These are phyloP conservation scores for Carex kokanica DNA, from an alignment of 176 grass and related monocot species.

Conservation along the genomic window DNA sequence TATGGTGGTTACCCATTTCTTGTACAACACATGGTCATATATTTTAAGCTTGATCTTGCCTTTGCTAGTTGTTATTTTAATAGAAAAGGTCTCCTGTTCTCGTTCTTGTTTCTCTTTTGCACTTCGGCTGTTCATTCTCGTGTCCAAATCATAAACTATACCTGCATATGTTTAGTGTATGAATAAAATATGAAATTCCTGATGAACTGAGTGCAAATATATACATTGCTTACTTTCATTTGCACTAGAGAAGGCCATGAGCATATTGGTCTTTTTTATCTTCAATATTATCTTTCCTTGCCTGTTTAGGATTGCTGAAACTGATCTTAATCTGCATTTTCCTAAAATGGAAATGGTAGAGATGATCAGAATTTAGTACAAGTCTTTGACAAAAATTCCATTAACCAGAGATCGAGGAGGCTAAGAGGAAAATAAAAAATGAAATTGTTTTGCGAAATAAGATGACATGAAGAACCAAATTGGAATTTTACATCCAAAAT, in stretches of 20 bases:
- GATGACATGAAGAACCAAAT: not conserved
- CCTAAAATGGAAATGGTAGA: slow-evolving; percentile 27
- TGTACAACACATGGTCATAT: slow-evolving; percentile 69
- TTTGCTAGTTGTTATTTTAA: slow-evolving; percentile 72
- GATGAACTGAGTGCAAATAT: not conserved
- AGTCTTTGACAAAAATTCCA: not conserved
- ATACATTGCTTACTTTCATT: slow-evolving; percentile 53
- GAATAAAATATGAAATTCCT: slow-evolving; percentile 6
- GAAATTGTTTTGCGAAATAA: not conserved
- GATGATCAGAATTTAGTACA: not conserved
- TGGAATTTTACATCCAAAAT: too few species aligned
- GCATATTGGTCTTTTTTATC: slow-evolving; percentile 72
- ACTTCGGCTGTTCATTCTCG: slow-evolving; percentile 47
- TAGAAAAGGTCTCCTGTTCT: slow-evolving; percentile 54
- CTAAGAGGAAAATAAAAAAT: slow-evolving; percentile 1
- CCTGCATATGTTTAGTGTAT: slow-evolving; percentile 34
- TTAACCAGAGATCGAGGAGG: not conserved
- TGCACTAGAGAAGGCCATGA: slow-evolving; percentile 72
- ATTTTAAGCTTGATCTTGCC: slow-evolving; percentile 83
- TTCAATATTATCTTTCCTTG: slow-evolving; percentile 70
- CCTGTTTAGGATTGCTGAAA: slow-evolving; percentile 63
- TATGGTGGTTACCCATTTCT: slow-evolving; percentile 85
- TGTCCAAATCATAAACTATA: slow-evolving; percentile 53
- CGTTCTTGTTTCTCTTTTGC: slow-evolving; percentile 30
- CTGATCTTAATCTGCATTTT: slow-evolving; percentile 76